These are phyloP conservation scores for Aspergillus novoparasiticus DNA, from an alignment of 2,329 filamentous ascomycete species.

Conservation along the genomic window DNA sequence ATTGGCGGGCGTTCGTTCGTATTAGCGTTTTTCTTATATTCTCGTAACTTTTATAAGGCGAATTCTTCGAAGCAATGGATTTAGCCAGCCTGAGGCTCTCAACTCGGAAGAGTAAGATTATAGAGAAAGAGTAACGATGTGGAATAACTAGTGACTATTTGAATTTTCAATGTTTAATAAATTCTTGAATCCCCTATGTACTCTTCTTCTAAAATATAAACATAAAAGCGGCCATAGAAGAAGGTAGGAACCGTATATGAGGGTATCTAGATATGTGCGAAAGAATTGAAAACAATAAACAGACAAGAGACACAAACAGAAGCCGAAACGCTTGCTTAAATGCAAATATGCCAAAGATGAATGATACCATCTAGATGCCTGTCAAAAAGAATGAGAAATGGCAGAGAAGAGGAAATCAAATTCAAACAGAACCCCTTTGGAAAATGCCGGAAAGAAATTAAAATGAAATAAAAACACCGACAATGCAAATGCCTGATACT, in stretches of 20 bases:
- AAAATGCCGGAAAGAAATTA: background rate
- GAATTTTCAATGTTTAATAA: background rate
- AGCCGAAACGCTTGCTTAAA: conserved; percentile 9
- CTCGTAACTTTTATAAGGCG: background rate
- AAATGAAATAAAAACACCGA: conserved; percentile 5
- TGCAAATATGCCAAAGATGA: conserved; percentile 6
- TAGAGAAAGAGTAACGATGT: background rate
- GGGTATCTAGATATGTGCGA: conserved; percentile 25
- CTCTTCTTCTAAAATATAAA: conserved; percentile 4
- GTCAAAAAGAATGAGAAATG: background rate
- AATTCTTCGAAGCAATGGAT: background rate
- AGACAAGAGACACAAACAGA: conserved; percentile 17
- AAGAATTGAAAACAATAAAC: conserved; percentile 15
- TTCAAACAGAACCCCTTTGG: background rate
- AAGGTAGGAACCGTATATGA: conserved; percentile 12
- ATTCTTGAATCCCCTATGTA: background rate
- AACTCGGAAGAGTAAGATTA: background rate
- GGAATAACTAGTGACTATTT: background rate
- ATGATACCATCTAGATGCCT: conserved; percentile 3
- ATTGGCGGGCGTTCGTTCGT: background rate
- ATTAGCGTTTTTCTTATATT: background rate
- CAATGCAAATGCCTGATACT: conserved; percentile 14
- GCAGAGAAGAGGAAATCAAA: background rate
- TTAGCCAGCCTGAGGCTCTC: background rate
- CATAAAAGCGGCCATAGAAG: conserved; percentile 9